Evolutionary conservation across 1,284 basidiomycete genomes (phyloP).

Genomic region (Sporisorium exsertum): DNA sequence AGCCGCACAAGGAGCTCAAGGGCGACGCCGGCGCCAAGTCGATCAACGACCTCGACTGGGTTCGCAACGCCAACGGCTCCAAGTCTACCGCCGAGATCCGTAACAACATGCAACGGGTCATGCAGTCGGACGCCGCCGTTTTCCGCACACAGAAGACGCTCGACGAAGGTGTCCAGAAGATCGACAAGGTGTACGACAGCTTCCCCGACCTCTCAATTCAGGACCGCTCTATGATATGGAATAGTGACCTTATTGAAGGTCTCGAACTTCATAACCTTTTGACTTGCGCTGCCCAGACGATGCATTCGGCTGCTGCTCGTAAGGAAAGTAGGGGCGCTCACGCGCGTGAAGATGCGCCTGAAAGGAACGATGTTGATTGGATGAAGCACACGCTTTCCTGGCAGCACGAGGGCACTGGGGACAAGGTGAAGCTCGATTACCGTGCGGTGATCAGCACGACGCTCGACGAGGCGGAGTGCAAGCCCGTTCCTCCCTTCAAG

Average conservation of each 20-base stretch:
- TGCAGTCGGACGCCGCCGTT: slow-evolving; percentile 78
- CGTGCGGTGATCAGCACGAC: slow-evolving; percentile 86
- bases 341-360: slow-evolving; percentile 92
- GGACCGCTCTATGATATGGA: slow-evolving; percentile 98
- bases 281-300: slow-evolving; percentile 94
- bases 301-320: slow-evolving; percentile 91
- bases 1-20: slow-evolving; percentile 88
- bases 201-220: slow-evolving; percentile 93
- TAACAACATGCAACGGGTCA: slow-evolving; percentile 97
- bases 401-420: slow-evolving; percentile 68
- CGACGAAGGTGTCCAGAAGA: slow-evolving; percentile 90
- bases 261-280: slow-evolving; percentile 95
- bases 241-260: slow-evolving; percentile 88
- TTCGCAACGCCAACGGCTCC: slow-evolving; percentile 80
- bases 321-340: slow-evolving; percentile 98
- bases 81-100: slow-evolving; percentile 90
- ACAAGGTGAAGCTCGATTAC: slow-evolving; percentile 90
- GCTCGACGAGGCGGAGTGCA: slow-evolving; percentile 96
- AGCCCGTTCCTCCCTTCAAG: slow-evolving; percentile 69
- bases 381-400: slow-evolving; percentile 64
- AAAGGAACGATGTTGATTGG: slow-evolving; percentile 79
- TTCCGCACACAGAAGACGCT: slow-evolving; percentile 86
- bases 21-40: slow-evolving; percentile 87
- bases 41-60: slow-evolving; percentile 89
- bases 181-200: slow-evolving; percentile 85